Evolutionary conservation across 116 monocot species (phyloP), one percentile per base, ranked within the genome.

Genomic region (Zostera marina): DNA sequence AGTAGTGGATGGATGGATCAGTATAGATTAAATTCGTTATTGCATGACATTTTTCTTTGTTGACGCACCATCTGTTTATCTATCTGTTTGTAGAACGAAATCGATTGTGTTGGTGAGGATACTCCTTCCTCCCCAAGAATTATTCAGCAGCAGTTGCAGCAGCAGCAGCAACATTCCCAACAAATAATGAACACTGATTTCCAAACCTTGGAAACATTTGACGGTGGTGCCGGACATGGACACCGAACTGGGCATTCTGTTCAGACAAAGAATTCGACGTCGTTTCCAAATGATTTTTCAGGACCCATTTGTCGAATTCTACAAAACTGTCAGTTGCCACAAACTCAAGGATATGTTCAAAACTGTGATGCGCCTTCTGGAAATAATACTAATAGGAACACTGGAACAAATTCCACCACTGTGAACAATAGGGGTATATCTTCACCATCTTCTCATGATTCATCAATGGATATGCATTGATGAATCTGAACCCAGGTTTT

Each of bases 31-130:
- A 17, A 8, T 51, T 10, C 8, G 15, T 10, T 51, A 51, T 16
- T 51, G n/a, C 15, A 19, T 16, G 8, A 13, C 42, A 5, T 22
- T 19, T 41, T 19, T 21, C 40, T 16, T 22, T 44, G 19, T 44
- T 43, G 5, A 22, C n/a, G 7, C n/a, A n/a, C n/a, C n/a, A 47
- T 47, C 22, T 2, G 5, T 21, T 41, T 42, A 3, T 16, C 47
- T 47, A n/a, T 45, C 11, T n/a, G 8, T 40, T 68, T 72, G 42
- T 72, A 92, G 92, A 73, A 75, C 52, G 87, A 81, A 76, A 66
- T 87, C 22, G 81, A 87, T 53, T 72, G 67, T 52, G 81, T 74
- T 46, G 83, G 76, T 44, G 85, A 83, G 26, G 87, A 81, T 42
- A 49, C 71, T 44, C 42, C 77, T 25, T 53, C 66, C 21, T 79